These are phyloP conservation scores for Periconia digitata DNA, from an alignment of 2,329 filamentous ascomycete species.

Conservation along the genomic window DNA sequence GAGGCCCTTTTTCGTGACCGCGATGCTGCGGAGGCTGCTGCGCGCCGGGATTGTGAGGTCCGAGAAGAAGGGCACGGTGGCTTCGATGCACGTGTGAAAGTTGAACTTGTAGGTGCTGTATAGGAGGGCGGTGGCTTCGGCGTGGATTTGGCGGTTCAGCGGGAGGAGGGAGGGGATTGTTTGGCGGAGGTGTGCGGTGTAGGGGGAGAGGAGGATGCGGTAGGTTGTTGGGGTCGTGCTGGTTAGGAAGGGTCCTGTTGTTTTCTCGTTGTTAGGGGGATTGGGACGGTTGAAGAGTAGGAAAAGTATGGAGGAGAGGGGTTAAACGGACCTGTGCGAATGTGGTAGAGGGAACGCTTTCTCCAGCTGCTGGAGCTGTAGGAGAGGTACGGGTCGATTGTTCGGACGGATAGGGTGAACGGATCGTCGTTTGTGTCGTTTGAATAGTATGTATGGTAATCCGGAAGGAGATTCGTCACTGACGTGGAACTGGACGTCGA, in stretches of 20 bases:
- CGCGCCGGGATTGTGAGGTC: constrained; percentile 57
- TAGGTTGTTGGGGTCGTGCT: constrained; percentile 59
- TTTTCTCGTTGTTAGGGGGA: constrained; percentile 18
- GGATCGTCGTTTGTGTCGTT: constrained; percentile 31
- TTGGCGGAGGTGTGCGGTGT: constrained; percentile 50
- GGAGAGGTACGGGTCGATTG: constrained; percentile 44
- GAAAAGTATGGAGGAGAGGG: background rate
- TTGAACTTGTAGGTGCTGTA: constrained; percentile 61
- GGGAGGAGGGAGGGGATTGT: constrained; percentile 32
- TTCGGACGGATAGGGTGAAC: constrained; percentile 46
- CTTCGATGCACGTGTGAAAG: constrained; percentile 63
- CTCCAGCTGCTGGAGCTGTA: constrained; percentile 30
- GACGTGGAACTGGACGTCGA: constrained; percentile 30
- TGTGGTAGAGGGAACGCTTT: constrained; percentile 43
- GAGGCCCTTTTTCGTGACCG: constrained; percentile 59
- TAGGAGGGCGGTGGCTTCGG: constrained; percentile 58
- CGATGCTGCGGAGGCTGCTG: constrained; percentile 52
- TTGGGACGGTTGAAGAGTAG: background rate
- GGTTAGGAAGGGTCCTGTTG: constrained; percentile 45
- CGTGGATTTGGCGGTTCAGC: constrained; percentile 47
- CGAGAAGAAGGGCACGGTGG: constrained; percentile 60
- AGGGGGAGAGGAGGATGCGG: constrained; percentile 48
- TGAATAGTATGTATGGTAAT: constrained; percentile 48
- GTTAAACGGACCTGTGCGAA: constrained; percentile 33
- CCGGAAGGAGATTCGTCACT: constrained; percentile 38